A percentile compares a stretch with the other conserved stretches of the same genome.
Conservation (phyloP, 345 rosid genomes). For the Euphorbia peplus region DNA sequence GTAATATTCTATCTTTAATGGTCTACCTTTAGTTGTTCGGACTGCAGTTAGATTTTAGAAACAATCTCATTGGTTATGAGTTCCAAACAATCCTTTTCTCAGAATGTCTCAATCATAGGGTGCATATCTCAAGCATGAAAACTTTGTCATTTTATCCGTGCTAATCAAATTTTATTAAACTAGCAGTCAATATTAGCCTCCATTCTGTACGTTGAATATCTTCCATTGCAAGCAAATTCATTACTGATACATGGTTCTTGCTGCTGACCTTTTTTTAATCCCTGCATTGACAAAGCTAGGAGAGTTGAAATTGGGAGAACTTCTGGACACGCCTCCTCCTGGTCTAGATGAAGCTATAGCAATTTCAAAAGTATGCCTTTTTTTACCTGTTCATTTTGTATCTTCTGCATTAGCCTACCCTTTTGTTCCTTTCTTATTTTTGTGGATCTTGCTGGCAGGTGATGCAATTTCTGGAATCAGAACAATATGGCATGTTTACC, state of each 20-base stretch:
- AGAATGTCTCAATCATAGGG: background rate
- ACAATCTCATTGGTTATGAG: background rate
- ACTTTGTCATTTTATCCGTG: background rate
- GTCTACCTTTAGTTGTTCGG: background rate
- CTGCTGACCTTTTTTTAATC: slow-evolving; percentile 19
- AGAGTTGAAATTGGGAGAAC: slow-evolving; percentile 86
- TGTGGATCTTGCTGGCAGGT: slow-evolving; percentile 47
- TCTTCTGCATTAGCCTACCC: slow-evolving; percentile 4
- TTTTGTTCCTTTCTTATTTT: slow-evolving; percentile 21
- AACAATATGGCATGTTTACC: slow-evolving; percentile 82
- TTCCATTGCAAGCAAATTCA: background rate
- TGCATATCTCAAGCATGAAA: background rate
- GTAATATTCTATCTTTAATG: slow-evolving; percentile 31
- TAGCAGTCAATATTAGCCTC: background rate
- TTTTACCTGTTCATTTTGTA: slow-evolving; percentile 16
- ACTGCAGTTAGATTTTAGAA: slow-evolving; percentile 7
- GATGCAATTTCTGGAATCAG: slow-evolving; percentile 93
- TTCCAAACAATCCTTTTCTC: background rate
- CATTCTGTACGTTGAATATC: background rate
- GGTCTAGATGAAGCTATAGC: slow-evolving; percentile 99
- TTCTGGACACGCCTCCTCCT: slow-evolving; percentile 98
- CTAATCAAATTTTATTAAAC: background rate
- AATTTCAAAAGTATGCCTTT: slow-evolving; percentile 66
- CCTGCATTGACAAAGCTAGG: slow-evolving; percentile 55
- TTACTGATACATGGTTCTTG: background rate